Evolutionary conservation across 768 basidiomycete genomes (phyloP).

Genomic region (Xerocomellus dryophilus): DNA sequence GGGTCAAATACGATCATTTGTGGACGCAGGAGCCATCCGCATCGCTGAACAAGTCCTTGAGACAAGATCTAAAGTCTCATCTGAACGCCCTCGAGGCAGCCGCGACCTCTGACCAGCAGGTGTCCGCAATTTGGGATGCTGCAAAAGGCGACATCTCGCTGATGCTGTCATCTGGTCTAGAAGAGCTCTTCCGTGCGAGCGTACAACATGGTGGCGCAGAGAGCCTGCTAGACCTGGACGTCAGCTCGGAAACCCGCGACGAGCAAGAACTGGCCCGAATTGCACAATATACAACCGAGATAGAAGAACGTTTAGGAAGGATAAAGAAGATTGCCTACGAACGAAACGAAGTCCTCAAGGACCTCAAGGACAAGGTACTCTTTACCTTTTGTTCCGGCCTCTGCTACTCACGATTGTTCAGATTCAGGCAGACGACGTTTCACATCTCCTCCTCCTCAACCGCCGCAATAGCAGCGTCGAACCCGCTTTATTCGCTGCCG

Average conservation of each 20-base stretch:
- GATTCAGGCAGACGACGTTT: slow-evolving; percentile 96
- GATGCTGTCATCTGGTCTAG: slow-evolving; percentile 56
- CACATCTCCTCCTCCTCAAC: slow-evolving; percentile 88
- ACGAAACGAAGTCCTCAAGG: slow-evolving; percentile 82
- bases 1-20: slow-evolving; percentile 81
- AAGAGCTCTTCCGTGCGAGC: slow-evolving; percentile 60
- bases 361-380: slow-evolving; percentile 90
- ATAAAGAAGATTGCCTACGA: slow-evolving; percentile 84
- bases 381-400: too few relatives aligned
- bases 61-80: slow-evolving; percentile 80
- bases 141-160: slow-evolving; percentile 63
- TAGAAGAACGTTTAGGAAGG: slow-evolving; percentile 74
- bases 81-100: slow-evolving; percentile 72
- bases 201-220: slow-evolving; percentile 38
- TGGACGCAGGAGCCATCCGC: slow-evolving; percentile 89
- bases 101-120: slow-evolving; percentile 72
- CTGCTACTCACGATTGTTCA: slow-evolving; percentile 32
- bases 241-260: slow-evolving; percentile 57
- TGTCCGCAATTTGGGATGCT: slow-evolving; percentile 67
- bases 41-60: slow-evolving; percentile 60
- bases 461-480: slow-evolving; percentile 81
- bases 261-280: slow-evolving; percentile 69
- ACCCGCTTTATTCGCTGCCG: slow-evolving; percentile 83
- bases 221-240: slow-evolving; percentile 72
- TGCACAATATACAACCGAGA: slow-evolving; percentile 60